A percentile compares a stretch with the other conserved stretches of the same genome.
These are phyloP conservation scores for Colletotrichum camelliae DNA, from an alignment of 2,329 filamentous ascomycete species.

Conservation along the genomic window DNA sequence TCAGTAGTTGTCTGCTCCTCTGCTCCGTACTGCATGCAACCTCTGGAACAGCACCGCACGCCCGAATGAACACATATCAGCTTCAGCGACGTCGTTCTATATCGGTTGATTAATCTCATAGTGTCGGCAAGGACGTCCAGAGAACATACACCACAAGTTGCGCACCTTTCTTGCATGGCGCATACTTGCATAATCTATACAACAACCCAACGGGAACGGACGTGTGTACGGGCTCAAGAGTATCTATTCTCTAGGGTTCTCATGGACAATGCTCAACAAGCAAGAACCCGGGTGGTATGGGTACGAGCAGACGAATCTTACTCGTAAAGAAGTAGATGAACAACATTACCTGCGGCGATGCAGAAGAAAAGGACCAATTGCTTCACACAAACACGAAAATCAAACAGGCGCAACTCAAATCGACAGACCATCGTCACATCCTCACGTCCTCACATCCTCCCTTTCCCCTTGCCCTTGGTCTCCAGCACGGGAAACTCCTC, in stretches of 20 bases:
- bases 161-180: not conserved
- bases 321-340: not conserved
- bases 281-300: not conserved
- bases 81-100: not conserved
- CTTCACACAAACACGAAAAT: not conserved
- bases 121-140: not conserved
- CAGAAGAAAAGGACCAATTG: not conserved
- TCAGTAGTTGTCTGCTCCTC: not conserved
- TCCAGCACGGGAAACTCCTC: constrained; percentile 48
- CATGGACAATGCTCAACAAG: not conserved
- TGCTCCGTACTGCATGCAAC: not conserved
- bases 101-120: not conserved
- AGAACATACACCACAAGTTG: not conserved
- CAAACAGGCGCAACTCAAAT: not conserved
- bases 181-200: not conserved
- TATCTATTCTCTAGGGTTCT: not conserved
- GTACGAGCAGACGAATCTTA: not conserved
- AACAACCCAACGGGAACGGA: not conserved
- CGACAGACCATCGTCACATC: constrained; percentile 15
- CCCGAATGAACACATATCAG: not conserved
- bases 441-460: constrained; percentile 40
- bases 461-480: constrained; percentile 48
- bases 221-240: not conserved
- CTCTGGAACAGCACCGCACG: not conserved
- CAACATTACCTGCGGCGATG: not conserved